A percentile compares a stretch with the other conserved stretches of the same genome.
Conservation (phyloP, 768 basidiomycete species). For the Boletus eberwhitei region DNA sequence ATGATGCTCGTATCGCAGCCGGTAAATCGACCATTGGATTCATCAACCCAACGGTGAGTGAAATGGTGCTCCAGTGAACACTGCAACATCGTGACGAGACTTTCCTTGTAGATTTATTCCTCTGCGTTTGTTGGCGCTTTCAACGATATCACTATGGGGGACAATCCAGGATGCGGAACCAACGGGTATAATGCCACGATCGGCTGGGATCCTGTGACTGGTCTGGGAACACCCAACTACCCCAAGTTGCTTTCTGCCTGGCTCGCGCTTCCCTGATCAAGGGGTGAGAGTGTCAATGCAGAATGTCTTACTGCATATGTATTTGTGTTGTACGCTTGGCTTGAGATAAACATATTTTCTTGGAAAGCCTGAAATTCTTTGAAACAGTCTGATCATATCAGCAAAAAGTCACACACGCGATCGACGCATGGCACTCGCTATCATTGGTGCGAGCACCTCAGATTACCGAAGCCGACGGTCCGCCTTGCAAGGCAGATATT, state of each 20-base stretch:
- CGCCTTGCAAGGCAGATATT: no score
- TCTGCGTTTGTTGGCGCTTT: conserved; percentile 11
- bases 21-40: conserved; percentile 37
- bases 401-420: no score
- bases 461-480: no score
- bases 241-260: conserved; percentile 43
- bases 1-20: conserved; percentile 33
- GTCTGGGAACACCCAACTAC: conserved; percentile 45
- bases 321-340: no score
- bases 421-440: no score
- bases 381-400: no score
- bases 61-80: conserved; percentile 15
- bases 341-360: no score
- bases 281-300: neutral
- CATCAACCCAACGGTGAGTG: conserved; percentile 45
- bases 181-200: conserved; percentile 21
- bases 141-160: conserved; percentile 20
- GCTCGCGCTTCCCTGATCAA: conserved; percentile 39
- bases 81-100: neutral
- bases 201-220: conserved; percentile 35
- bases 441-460: no score
- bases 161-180: conserved; percentile 30
- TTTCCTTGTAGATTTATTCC: conserved; percentile 16
- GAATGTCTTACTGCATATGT: no score
- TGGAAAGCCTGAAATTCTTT: no score